Conservation (phyloP, 1,284 basidiomycete species). For the Uromyces viciae-fabae region DNA sequence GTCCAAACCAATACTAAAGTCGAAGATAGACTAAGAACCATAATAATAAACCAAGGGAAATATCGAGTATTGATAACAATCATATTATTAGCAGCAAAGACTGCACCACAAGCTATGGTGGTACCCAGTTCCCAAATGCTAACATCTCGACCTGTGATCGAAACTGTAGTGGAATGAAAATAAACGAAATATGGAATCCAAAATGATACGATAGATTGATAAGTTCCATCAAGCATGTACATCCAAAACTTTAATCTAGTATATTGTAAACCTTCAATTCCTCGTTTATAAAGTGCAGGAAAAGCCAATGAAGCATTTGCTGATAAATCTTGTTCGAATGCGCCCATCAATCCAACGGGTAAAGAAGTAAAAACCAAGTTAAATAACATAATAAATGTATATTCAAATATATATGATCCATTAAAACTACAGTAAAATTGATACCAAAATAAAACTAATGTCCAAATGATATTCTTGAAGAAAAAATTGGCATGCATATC, state of each 20-base stretch:
- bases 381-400: constrained; percentile 70
- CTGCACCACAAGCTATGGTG: constrained; percentile 78
- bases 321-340: constrained; percentile 94
- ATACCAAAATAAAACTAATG: constrained; percentile 89
- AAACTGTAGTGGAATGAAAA: constrained; percentile 59
- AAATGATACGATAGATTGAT: constrained; percentile 84
- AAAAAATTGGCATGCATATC: constrained; percentile 83
- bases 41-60: constrained; percentile 56
- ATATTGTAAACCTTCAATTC: constrained; percentile 87
- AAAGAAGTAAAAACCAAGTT: constrained; percentile 91
- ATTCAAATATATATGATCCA: constrained; percentile 91
- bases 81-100: constrained; percentile 79
- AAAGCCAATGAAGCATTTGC: constrained; percentile 82
- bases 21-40: constrained; percentile 37
- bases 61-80: constrained; percentile 84
- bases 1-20: constrained; percentile 43
- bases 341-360: constrained; percentile 84
- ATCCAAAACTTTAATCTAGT: constrained; percentile 87
- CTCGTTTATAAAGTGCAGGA: constrained; percentile 87
- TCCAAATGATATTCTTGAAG: constrained; percentile 94
- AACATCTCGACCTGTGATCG: constrained; percentile 55
- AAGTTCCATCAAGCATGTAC: constrained; percentile 89
- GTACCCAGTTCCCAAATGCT: constrained; percentile 82
- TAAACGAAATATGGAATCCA: constrained; percentile 80
- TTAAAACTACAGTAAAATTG: constrained; percentile 81